phyloP scores from a whole-genome alignment of 2,329 filamentous ascomycete species.

The Colletotrichum trifolii region DNA sequence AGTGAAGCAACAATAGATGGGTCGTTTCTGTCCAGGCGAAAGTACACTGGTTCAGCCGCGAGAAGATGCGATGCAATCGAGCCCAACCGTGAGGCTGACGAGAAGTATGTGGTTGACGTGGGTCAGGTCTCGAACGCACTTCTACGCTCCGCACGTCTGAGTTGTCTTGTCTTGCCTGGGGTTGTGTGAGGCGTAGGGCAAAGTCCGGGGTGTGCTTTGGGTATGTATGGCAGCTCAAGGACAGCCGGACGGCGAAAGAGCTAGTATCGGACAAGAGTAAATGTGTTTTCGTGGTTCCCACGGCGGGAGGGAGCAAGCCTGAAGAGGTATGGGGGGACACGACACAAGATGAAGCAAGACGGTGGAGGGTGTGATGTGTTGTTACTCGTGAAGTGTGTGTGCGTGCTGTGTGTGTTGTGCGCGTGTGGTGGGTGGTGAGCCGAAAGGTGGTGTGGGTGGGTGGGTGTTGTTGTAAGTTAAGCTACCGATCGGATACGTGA shows the following conservation, averaged over 20 bases:
- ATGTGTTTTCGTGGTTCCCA: conserved; percentile 16
- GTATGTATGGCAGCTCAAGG: conserved; percentile 29
- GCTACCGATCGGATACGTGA: conserved; percentile 45
- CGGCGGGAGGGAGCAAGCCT: conserved; percentile 25
- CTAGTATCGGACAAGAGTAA: conserved; percentile 24
- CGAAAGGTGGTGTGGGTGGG: conserved; percentile 42
- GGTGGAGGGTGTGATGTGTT: conserved; percentile 37
- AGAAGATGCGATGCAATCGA: conserved; percentile 60
- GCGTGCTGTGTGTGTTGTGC: conserved; percentile 17
- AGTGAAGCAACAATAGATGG: conserved; percentile 37
- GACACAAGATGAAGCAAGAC: conserved; percentile 36
- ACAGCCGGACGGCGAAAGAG: conserved; percentile 14
- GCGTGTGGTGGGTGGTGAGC: conserved; percentile 33
- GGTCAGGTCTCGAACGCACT: conserved; percentile 25
- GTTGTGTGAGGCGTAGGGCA: conserved; percentile 37
- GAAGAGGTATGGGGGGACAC: conserved; percentile 27
- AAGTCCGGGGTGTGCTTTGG: conserved; percentile 31
- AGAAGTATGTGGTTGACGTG: conserved; percentile 46
- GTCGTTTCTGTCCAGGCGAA: conserved; percentile 44
- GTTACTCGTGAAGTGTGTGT: conserved; percentile 29
- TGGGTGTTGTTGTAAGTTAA: conserved; percentile 54
- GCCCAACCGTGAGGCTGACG: conserved; percentile 61
- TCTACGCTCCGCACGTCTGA: conserved; percentile 30
- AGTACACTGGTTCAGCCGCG: conserved; percentile 47
- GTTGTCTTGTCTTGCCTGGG: conserved; percentile 4